Evolutionary conservation across 768 basidiomycete genomes (phyloP).

Genomic region (Lentinula guzmanii): DNA sequence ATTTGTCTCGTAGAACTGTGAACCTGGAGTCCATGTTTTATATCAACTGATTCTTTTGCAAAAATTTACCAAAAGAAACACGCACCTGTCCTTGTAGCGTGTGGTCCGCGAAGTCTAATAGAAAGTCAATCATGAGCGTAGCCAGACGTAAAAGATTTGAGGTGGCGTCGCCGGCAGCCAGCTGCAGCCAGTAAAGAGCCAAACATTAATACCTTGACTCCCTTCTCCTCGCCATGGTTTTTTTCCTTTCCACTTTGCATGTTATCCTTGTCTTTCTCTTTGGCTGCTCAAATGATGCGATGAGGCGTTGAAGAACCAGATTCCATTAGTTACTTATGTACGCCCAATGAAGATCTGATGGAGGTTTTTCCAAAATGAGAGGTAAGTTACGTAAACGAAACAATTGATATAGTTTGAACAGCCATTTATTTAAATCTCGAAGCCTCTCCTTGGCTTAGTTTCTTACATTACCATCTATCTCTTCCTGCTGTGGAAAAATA

Average conservation of each 20-base stretch:
- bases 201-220: neutral
- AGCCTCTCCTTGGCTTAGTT: too few relatives aligned
- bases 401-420: too few relatives aligned
- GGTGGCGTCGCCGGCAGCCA: neutral
- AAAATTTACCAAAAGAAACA: neutral
- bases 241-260: neutral
- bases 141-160: neutral
- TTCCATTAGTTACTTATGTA: neutral
- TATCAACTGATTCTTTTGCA: neutral
- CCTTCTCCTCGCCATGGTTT: slow-evolving; percentile 1
- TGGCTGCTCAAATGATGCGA: neutral
- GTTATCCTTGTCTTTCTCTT: neutral
- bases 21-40: slow-evolving; percentile 25
- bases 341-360: too few relatives aligned
- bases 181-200: neutral
- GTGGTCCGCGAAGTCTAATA: neutral
- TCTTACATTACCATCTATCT: too few relatives aligned
- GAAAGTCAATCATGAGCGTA: neutral
- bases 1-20: slow-evolving; percentile 38
- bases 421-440: too few relatives aligned
- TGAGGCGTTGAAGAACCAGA: neutral
- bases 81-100: slow-evolving; percentile 5
- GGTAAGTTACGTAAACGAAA: too few relatives aligned
- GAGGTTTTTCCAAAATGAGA: too few relatives aligned
- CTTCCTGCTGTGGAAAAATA: too few relatives aligned